phyloP scores from a whole-genome alignment of 768 basidiomycete species.

The Leccinum fibrillosum region DNA sequence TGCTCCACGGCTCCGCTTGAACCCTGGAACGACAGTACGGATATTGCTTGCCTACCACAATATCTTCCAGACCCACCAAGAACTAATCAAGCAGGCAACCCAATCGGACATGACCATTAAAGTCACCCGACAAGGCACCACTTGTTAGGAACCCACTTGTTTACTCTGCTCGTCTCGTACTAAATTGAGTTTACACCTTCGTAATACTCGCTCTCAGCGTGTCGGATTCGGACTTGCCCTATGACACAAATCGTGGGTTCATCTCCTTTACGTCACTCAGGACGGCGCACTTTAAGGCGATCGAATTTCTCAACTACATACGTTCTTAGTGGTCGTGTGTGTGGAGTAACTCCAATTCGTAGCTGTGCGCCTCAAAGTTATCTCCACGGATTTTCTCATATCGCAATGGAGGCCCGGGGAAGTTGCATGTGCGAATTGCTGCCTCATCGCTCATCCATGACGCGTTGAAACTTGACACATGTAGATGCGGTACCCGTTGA shows the following conservation, averaged over 20 bases:
- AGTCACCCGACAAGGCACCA: neutral
- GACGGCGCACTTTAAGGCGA: neutral
- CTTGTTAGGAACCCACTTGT: neutral
- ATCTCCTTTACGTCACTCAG: neutral
- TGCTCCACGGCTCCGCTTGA: neutral
- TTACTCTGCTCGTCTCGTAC: neutral
- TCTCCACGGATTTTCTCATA: slow-evolving; percentile 5
- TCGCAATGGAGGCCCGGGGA: neutral
- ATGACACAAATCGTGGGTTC: neutral
- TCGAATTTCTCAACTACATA: neutral
- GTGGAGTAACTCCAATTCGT: neutral
- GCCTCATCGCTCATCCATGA: neutral
- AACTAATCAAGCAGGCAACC: neutral
- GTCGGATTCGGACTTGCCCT: neutral
- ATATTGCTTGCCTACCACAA: neutral
- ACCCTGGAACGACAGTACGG: neutral
- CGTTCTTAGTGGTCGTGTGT: neutral
- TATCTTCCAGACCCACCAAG: neutral
- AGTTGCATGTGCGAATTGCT: neutral
- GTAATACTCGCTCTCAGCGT: neutral
- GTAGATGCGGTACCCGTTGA: neutral
- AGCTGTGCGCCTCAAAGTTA: neutral
- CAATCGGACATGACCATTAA: neutral
- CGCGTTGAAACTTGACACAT: neutral
- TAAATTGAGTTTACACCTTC: neutral